These are phyloP conservation scores for Cyberlindnera americana DNA, from an alignment of 805 yeast genomes.

Conservation along the genomic window DNA sequence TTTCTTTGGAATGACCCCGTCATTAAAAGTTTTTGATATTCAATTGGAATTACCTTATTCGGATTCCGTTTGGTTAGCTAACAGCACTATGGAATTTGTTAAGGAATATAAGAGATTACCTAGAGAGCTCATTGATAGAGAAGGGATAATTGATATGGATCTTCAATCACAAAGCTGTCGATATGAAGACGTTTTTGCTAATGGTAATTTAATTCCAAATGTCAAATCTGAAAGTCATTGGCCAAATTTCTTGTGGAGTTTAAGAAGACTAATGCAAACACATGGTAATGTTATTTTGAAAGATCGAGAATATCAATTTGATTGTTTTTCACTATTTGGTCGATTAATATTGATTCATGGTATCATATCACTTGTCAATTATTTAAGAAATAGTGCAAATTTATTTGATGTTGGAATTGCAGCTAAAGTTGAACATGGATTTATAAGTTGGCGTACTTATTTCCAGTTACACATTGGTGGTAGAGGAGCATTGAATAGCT, in stretches of 20 bases:
- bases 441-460: conserved; percentile 33
- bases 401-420: conserved; percentile 17
- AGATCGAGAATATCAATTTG: conserved; percentile 30
- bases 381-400: conserved; percentile 17
- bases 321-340: conserved; percentile 35
- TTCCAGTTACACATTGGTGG: conserved; percentile 24
- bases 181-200: conserved; percentile 15
- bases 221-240: conserved; percentile 31
- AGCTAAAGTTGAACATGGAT: conserved; percentile 30
- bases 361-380: conserved; percentile 27
- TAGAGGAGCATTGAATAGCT: conserved; percentile 25
- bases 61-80: conserved; percentile 43
- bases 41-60: conserved; percentile 43
- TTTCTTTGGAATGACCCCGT: conserved; percentile 31
- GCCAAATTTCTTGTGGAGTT: conserved; percentile 36
- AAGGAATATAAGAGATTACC: conserved; percentile 30
- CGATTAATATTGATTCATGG: conserved; percentile 35
- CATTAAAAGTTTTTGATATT: conserved; percentile 40
- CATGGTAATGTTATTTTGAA: conserved; percentile 4
- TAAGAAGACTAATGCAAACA: conserved; percentile 32
- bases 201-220: conserved; percentile 24
- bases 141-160: conserved; percentile 3
- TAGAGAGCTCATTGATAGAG: conserved; percentile 17
- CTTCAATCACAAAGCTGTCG: conserved; percentile 4
- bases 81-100: conserved; percentile 22